Evolutionary conservation across 2,329 filamentous ascomycete species (phyloP).

Genomic region (Plectosphaerella plurivora): DNA sequence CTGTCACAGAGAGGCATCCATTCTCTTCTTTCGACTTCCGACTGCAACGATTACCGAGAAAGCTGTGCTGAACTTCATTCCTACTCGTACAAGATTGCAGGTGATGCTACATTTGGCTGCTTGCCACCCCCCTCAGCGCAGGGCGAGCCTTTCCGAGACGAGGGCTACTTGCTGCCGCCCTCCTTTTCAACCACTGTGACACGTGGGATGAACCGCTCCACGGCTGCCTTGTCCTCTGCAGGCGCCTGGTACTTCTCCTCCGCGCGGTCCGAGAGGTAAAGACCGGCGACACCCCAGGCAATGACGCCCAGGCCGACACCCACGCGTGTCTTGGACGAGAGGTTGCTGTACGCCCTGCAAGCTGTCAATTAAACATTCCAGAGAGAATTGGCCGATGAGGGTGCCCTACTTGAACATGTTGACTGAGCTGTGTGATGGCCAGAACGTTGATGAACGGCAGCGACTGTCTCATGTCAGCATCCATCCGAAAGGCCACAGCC

Average conservation of each 20-base stretch:
- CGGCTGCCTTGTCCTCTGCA: constrained; percentile 65
- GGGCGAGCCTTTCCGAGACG: background rate
- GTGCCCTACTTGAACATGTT: background rate
- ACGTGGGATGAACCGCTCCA: constrained; percentile 58
- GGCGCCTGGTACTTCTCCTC: constrained; percentile 70
- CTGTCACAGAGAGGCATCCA: no score
- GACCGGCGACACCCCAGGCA: constrained; percentile 68
- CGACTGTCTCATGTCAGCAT: no score
- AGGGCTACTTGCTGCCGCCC: background rate
- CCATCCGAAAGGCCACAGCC: no score
- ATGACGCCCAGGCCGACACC: constrained; percentile 71
- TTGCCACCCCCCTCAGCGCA: no score
- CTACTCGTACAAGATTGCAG: no score
- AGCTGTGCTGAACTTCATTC: no score
- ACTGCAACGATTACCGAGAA: no score
- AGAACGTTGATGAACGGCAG: no score
- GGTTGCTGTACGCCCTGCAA: constrained; percentile 63
- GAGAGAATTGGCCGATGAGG: constrained; percentile 6
- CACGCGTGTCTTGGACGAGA: constrained; percentile 66
- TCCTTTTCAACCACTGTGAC: constrained; percentile 56
- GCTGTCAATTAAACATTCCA: constrained; percentile 9
- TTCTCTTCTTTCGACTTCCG: no score
- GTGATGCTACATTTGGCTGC: no score
- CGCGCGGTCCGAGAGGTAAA: constrained; percentile 68
- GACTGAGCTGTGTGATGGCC: no score